Conservation (phyloP, 192 early-diverging fungal genomes). For the Coemansia sp. region DNA sequence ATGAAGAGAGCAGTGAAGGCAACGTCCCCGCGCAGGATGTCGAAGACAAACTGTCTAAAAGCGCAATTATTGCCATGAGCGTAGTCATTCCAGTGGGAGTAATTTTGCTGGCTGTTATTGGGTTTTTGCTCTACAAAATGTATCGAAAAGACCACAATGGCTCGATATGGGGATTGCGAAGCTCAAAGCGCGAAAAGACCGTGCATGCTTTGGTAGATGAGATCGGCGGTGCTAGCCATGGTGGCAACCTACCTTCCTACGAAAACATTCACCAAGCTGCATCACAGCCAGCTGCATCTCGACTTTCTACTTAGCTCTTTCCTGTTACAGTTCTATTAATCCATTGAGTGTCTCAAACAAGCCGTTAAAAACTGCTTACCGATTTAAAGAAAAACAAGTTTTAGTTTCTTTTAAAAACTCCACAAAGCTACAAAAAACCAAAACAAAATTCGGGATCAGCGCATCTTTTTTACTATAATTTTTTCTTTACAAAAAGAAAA, state of each 20-base stretch:
- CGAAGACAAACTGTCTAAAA: conserved; percentile 4
- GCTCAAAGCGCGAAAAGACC: conserved; percentile 8
- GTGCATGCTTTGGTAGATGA: conserved; percentile 10
- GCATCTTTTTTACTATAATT: too few relatives aligned
- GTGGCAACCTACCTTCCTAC: conserved; percentile 10
- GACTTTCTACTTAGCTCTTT: too few relatives aligned
- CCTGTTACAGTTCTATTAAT: background rate
- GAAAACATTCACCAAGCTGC: conserved; percentile 4
- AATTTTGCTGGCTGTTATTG: conserved; percentile 11
- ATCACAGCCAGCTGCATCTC: background rate
- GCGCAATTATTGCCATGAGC: conserved; percentile 18
- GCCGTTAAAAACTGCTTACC: conserved; percentile 3
- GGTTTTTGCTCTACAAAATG: conserved; percentile 14
- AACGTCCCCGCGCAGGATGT: background rate
- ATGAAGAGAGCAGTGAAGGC: background rate
- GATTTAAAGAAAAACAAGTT: background rate
- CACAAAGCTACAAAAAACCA: background rate
- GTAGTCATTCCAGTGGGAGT: conserved; percentile 18
- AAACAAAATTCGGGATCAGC: background rate
- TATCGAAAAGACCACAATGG: conserved; percentile 1
- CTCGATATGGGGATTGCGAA: background rate
- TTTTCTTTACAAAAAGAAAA: too few relatives aligned
- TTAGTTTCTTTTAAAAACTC: conserved; percentile 4
- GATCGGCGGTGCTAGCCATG: conserved; percentile 14
- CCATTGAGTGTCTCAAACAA: background rate